A percentile compares a stretch with the other conserved stretches of the same genome.
phyloP scores from a whole-genome alignment of 169 alveolate species.

The Babesia microti region DNA sequence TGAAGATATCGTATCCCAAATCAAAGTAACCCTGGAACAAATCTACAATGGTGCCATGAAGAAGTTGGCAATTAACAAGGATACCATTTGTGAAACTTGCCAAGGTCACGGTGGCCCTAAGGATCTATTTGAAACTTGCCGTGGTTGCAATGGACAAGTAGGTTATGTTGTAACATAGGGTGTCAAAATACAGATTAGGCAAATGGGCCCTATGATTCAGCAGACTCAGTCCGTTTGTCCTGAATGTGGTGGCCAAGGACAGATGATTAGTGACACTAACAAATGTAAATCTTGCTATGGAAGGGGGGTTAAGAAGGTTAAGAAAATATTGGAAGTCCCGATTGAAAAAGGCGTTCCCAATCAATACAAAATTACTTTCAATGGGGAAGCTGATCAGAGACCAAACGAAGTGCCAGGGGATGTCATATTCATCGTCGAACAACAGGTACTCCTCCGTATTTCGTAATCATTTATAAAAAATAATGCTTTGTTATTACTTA shows the following conservation, averaged over 20 bases:
- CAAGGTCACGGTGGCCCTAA: constrained; percentile 94
- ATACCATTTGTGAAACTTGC: constrained; percentile 85
- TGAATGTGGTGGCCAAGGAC: constrained; percentile 84
- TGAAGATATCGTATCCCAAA: constrained; percentile 76
- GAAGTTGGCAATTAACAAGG: constrained; percentile 84
- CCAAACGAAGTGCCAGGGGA: constrained; percentile 91
- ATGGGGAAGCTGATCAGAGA: constrained; percentile 92
- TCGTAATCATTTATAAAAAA: too few species aligned
- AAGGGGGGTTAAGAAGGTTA: constrained; percentile 70
- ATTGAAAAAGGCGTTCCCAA: constrained; percentile 92
- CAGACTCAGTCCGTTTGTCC: constrained; percentile 81
- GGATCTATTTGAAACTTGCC: constrained; percentile 81
- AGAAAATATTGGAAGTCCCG: constrained; percentile 82
- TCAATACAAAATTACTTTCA: constrained; percentile 81
- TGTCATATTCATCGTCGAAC: constrained; percentile 76
- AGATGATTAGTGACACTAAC: constrained; percentile 69
- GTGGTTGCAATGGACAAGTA: constrained; percentile 89
- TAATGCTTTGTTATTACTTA: too few species aligned
- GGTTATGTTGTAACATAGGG: constrained; percentile 35
- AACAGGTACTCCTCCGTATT: too few species aligned
- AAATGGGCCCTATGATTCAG: constrained; percentile 82
- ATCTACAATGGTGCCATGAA: constrained; percentile 88
- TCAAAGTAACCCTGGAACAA: constrained; percentile 90
- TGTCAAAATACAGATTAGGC: constrained; percentile 70
- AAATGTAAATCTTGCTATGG: constrained; percentile 85